Evolutionary conservation across 2,329 filamentous ascomycete genomes (phyloP).

Genomic region (Endocalyx cinctus): DNA sequence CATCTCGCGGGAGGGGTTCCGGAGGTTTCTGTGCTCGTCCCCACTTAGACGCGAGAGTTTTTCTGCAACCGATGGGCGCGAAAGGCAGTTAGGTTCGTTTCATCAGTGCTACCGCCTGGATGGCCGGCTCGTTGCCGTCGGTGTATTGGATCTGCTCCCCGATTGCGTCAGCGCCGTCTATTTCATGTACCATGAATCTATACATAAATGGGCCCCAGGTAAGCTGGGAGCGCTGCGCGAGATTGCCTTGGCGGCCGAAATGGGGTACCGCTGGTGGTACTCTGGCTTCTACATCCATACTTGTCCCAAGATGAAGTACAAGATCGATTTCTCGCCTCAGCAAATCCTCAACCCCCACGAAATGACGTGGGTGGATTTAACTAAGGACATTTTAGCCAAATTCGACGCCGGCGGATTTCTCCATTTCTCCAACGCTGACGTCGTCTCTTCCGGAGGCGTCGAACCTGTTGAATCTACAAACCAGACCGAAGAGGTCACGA

Average conservation of each 20-base stretch:
- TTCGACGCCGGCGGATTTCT: constrained; percentile 56
- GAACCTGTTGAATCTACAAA: too few relatives aligned
- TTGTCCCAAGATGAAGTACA: constrained; percentile 81
- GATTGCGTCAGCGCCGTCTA: constrained; percentile 77
- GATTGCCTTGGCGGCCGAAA: constrained; percentile 64
- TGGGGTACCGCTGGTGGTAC: constrained; percentile 73
- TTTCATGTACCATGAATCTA: constrained; percentile 74
- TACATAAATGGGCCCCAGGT: constrained; percentile 65
- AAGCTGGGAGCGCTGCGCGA: constrained; percentile 73
- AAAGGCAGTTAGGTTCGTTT: constrained; percentile 63
- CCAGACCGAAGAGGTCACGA: not conserved
- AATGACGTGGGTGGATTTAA: constrained; percentile 57
- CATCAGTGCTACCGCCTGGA: constrained; percentile 81
- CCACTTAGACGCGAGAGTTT: constrained; percentile 50
- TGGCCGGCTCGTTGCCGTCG: constrained; percentile 69
- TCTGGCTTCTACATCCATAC: constrained; percentile 77
- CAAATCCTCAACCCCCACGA: constrained; percentile 67
- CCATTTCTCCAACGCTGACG: constrained; percentile 40
- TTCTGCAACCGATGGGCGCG: constrained; percentile 42
- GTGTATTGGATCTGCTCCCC: constrained; percentile 72
- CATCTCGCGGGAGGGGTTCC: constrained; percentile 60
- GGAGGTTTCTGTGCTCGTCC: constrained; percentile 68
- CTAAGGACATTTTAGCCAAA: constrained; percentile 43
- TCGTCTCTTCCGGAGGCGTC: too few relatives aligned
- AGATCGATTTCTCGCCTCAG: constrained; percentile 73